Evolutionary conservation across 2,329 filamentous ascomycete species (phyloP).

Genomic region (Diaporthe caulivora): DNA sequence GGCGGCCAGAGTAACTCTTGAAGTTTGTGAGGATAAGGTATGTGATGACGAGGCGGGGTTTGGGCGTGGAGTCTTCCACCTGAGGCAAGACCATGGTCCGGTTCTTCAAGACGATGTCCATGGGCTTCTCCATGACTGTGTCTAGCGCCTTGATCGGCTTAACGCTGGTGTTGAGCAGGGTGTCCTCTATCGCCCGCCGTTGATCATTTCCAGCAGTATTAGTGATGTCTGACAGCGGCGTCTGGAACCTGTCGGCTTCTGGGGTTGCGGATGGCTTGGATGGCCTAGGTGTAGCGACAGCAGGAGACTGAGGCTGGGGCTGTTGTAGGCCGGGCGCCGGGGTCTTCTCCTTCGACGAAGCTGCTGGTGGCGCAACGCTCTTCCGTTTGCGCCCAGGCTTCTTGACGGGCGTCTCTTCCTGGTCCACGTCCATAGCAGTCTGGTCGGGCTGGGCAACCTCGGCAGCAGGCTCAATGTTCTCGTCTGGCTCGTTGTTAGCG

Average conservation of each 20-base stretch:
- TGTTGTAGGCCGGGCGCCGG: constrained; percentile 39
- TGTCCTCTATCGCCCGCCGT: constrained; percentile 60
- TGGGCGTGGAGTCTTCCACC: constrained; percentile 82
- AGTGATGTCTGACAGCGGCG: constrained; percentile 82
- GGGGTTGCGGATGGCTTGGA: constrained; percentile 64
- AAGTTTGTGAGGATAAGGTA: constrained; percentile 95
- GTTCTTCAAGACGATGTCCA: constrained; percentile 93
- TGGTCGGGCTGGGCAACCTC: constrained; percentile 47
- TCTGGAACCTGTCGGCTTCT: constrained; percentile 64
- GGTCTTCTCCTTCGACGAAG: constrained; percentile 51
- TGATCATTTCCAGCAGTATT: constrained; percentile 74
- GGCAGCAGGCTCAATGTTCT: constrained; percentile 35
- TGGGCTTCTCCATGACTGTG: constrained; percentile 85
- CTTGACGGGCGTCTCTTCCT: constrained; percentile 48
- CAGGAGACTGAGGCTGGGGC: constrained; percentile 46
- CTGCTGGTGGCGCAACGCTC: constrained; percentile 61
- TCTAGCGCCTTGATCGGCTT: constrained; percentile 83
- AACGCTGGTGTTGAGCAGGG: constrained; percentile 60
- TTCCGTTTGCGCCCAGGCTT: constrained; percentile 76
- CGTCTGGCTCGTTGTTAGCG: constrained; percentile 50
- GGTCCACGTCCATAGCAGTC: constrained; percentile 48
- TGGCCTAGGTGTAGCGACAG: constrained; percentile 58
- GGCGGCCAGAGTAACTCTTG: constrained; percentile 96
- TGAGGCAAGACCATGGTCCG: constrained; percentile 75
- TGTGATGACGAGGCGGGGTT: constrained; percentile 90